phyloP scores from a whole-genome alignment of 148 eudicot species.

The Dianthus caryophyllus region DNA sequence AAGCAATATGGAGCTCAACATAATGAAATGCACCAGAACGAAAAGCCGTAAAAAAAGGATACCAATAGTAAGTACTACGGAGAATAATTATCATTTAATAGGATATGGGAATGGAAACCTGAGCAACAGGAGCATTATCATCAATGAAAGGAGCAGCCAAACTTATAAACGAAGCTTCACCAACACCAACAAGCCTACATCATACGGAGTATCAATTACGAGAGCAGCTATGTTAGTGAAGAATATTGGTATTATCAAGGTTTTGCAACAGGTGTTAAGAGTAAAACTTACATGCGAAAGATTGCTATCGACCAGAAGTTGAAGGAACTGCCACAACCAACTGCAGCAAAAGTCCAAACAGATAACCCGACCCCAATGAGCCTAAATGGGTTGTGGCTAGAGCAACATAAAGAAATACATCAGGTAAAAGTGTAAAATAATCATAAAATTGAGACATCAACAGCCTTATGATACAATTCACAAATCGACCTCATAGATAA shows the following conservation, averaged over 20 bases:
- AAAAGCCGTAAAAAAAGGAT: not conserved
- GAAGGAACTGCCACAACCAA: constrained; percentile 73
- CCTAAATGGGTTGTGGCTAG: constrained; percentile 89
- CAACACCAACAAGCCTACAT: constrained; percentile 92
- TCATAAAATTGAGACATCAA: too few relatives aligned
- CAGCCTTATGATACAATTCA: too few relatives aligned
- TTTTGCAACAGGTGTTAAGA: not conserved
- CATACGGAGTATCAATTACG: not conserved
- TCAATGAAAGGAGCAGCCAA: constrained; percentile 97
- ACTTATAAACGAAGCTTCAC: constrained; percentile 93
- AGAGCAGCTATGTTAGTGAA: constrained; percentile 2
- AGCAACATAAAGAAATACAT: constrained; percentile 8
- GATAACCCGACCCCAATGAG: constrained; percentile 85
- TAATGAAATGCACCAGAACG: constrained; percentile 2
- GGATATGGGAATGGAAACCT: constrained; percentile 38
- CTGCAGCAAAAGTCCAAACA: constrained; percentile 77
- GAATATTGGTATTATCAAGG: not conserved
- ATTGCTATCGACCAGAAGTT: constrained; percentile 72
- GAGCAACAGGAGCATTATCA: constrained; percentile 81
- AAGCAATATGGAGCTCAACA: not conserved
- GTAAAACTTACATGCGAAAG: constrained; percentile 66
- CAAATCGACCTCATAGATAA: too few relatives aligned
- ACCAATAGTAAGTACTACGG: not conserved
- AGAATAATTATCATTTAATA: too few relatives aligned
- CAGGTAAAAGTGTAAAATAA: not conserved